These are phyloP conservation scores for Avena sativa DNA, from an alignment of 176 grass and related monocot species.

Conservation along the genomic window DNA sequence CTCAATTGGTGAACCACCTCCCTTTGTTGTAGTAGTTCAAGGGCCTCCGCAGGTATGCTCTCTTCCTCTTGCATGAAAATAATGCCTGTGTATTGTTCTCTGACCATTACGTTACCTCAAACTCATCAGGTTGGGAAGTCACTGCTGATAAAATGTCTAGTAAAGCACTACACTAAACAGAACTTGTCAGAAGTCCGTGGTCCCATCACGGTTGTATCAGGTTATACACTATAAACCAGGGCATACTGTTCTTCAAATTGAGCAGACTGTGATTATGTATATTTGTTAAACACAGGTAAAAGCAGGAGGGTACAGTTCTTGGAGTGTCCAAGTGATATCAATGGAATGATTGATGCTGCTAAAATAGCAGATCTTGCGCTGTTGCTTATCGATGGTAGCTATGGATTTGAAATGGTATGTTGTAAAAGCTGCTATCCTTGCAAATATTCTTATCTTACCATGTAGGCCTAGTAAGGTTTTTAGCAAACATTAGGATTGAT, in stretches of 20 bases:
- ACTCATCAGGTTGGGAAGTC: constrained; percentile 89
- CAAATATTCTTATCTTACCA: constrained; percentile 35
- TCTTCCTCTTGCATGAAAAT: constrained; percentile 20
- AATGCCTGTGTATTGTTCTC: constrained; percentile 25
- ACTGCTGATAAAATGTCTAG: constrained; percentile 88
- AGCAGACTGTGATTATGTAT: constrained; percentile 42
- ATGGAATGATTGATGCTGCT: constrained; percentile 98
- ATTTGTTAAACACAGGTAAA: constrained; percentile 67
- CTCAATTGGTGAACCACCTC: constrained; percentile 77
- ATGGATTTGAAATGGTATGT: constrained; percentile 99
- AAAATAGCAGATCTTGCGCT: constrained; percentile 97
- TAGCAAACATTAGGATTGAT: not conserved
- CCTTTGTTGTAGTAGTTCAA: constrained; percentile 97
- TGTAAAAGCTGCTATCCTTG: constrained; percentile 26
- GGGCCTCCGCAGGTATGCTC: constrained; percentile 77
- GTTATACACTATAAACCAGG: constrained; percentile 41
- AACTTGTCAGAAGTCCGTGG: constrained; percentile 87
- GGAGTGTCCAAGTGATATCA: constrained; percentile 96
- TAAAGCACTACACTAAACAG: constrained; percentile 96
- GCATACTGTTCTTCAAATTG: not conserved
- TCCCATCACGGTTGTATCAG: constrained; percentile 96
- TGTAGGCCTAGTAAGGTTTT: constrained; percentile 28
- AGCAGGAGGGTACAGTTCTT: constrained; percentile 91
- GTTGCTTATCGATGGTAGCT: constrained; percentile 93
- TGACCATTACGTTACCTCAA: constrained; percentile 29